Evolutionary conservation across 129 eudicot species (phyloP).

Genomic region (Kitagawia praeruptora): DNA sequence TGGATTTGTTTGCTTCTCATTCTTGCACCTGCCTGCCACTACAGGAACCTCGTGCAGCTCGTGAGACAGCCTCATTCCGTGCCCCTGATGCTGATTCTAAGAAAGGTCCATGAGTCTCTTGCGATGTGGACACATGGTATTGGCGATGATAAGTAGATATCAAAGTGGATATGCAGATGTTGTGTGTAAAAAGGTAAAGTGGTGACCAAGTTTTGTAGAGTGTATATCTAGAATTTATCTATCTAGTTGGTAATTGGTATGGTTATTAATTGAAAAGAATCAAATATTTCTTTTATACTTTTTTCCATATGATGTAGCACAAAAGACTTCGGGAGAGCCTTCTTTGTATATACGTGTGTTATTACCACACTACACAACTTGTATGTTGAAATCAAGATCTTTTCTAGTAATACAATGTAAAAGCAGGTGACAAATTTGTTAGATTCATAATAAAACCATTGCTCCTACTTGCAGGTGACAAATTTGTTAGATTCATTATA

Average conservation of each 20-base stretch:
- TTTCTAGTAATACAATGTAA: not conserved
- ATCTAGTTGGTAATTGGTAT: slow-evolving; percentile 17
- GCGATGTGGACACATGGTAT: not conserved
- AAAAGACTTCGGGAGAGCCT: not conserved
- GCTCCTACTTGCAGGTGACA: not conserved
- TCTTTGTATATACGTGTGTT: not conserved
- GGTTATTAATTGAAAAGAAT: not conserved
- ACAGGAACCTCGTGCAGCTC: slow-evolving; percentile 66
- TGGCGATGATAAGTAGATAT: slow-evolving; percentile 26
- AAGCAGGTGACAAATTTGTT: not conserved
- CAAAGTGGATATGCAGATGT: slow-evolving; percentile 30
- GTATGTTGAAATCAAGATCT: not conserved
- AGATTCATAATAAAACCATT: not conserved
- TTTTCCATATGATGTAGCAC: not conserved
- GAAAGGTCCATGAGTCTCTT: slow-evolving; percentile 14
- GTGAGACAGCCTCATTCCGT: slow-evolving; percentile 36
- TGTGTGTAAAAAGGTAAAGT: slow-evolving; percentile 13
- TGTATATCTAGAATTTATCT: slow-evolving; percentile 12
- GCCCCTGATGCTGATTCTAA: slow-evolving; percentile 23
- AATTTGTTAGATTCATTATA: not conserved
- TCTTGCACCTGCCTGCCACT: not conserved
- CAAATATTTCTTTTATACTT: not conserved
- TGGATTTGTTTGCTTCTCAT: not conserved
- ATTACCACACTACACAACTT: not conserved
- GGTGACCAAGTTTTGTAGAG: slow-evolving; percentile 20